Evolutionary conservation across 805 yeast species (phyloP).

Genomic region (Tetrapisispora pingtungensis): DNA sequence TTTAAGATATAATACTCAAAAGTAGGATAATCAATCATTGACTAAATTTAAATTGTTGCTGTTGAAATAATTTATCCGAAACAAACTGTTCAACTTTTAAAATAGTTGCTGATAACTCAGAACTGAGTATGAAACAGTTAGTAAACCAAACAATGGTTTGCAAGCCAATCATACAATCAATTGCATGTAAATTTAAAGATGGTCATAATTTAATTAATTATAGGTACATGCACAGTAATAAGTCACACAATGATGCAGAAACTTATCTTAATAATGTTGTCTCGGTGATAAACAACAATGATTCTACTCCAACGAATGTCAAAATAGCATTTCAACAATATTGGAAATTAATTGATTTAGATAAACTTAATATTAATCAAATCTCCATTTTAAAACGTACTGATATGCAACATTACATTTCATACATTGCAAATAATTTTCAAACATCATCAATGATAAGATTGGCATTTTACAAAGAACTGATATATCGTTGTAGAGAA

Average conservation of each 20-base stretch:
- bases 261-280: neutral
- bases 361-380: neutral
- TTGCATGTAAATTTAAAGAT: neutral
- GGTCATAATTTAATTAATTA: neutral
- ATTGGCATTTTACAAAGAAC: slow-evolving; percentile 9
- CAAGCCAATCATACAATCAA: no score
- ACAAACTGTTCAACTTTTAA: no score
- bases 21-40: no score
- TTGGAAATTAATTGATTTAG: neutral
- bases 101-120: no score
- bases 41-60: no score
- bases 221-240: neutral
- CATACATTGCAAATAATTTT: slow-evolving; percentile 4
- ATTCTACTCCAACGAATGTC: neutral
- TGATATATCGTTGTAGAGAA: slow-evolving; percentile 3
- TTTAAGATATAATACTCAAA: no score
- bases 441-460: slow-evolving; percentile 6
- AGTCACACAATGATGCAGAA: neutral
- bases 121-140: no score
- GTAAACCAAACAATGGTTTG: no score
- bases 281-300: neutral
- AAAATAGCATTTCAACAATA: neutral
- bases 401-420: neutral
- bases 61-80: no score
- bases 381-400: neutral